Base-by-base conservation (phyloP, 805 yeast species). In the Lachancea waltii region DNA sequence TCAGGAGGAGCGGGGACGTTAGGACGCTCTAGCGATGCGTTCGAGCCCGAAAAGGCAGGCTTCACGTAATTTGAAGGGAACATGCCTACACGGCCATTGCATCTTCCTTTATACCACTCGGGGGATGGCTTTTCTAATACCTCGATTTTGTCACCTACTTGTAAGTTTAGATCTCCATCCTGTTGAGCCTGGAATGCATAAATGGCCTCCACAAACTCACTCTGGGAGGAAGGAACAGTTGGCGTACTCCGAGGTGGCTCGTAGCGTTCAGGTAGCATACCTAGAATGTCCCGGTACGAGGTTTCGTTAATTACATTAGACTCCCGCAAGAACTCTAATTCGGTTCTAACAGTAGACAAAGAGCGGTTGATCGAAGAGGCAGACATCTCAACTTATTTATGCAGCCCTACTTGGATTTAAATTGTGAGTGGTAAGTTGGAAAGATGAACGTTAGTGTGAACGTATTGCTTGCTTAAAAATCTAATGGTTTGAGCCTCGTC, bases 81-180 rank as follows among this genome's bases (percentile, higher is more conserved):
- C 54, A 89, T 79, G 30, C 97, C 98, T 6, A 73, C 71, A 22
- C 61, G 58, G 4, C 75, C 73, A 42, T 74, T 70, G 30, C 69
- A 57, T 13, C 66, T 64, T 33, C 98, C 98, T 55, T 75, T 81
- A 84, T 92, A 87, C 98, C 98, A 90, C 54, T 87, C 90, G 26
- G 73, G 70, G 15, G 90, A 83, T 33, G 81, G 69, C 51, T 77
- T 83, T 55, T 87, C 95, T 5, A 76, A 40, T 4, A 92, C 75
- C 22, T 73, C 72, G 34, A 92, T 59, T 51, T 72, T 77, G 45
- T 82, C 90, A 39, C 94, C 97, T 26, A 64, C 69, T 24, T 49
- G 51, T 14, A 90, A 67, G 7, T 58, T 63, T 50, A 90, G 64
- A 60, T 90, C 98, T 23, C 79, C 90, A 1, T 74, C 66, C 56